phyloP scores from a whole-genome alignment of 1,139 yeast species.

The Diutina ranongensis region DNA sequence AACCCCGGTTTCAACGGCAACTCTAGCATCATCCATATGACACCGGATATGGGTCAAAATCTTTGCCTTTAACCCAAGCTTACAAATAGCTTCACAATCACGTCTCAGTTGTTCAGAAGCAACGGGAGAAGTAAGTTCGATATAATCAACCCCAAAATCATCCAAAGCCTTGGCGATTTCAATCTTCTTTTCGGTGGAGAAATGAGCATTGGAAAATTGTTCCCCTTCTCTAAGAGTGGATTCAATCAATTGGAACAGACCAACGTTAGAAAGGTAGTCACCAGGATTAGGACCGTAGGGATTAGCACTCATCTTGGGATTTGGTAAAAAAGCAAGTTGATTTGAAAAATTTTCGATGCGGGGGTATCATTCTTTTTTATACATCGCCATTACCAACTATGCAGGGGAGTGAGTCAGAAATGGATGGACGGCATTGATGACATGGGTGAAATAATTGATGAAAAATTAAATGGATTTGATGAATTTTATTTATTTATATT shows the following conservation, averaged over 20 bases:
- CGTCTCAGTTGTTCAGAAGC: constrained; percentile 44
- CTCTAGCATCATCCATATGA: constrained; percentile 49
- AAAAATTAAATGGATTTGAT: too few species aligned
- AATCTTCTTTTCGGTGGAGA: constrained; percentile 40
- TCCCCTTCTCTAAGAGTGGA: constrained; percentile 51
- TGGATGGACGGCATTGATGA: background rate
- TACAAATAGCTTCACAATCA: constrained; percentile 49
- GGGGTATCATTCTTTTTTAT: background rate
- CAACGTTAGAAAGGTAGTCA: constrained; percentile 42
- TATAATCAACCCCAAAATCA: constrained; percentile 50
- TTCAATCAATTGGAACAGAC: constrained; percentile 41
- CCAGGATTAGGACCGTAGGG: constrained; percentile 54
- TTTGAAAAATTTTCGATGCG: background rate
- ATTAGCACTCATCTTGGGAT: constrained; percentile 15
- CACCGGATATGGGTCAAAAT: constrained; percentile 48
- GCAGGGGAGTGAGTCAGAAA: constrained; percentile 6
- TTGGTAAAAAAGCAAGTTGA: background rate
- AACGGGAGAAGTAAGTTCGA: constrained; percentile 47
- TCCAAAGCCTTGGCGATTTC: constrained; percentile 48
- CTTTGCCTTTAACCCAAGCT: constrained; percentile 42
- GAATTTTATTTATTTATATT: too few species aligned
- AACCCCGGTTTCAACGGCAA: constrained; percentile 50
- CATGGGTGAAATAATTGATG: too few species aligned
- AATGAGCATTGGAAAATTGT: constrained; percentile 49
- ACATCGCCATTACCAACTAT: background rate